A percentile compares a stretch with the other conserved stretches of the same genome.
phyloP scores from a whole-genome alignment of 2,329 filamentous ascomycete species.

The Byssothecium circinans region DNA sequence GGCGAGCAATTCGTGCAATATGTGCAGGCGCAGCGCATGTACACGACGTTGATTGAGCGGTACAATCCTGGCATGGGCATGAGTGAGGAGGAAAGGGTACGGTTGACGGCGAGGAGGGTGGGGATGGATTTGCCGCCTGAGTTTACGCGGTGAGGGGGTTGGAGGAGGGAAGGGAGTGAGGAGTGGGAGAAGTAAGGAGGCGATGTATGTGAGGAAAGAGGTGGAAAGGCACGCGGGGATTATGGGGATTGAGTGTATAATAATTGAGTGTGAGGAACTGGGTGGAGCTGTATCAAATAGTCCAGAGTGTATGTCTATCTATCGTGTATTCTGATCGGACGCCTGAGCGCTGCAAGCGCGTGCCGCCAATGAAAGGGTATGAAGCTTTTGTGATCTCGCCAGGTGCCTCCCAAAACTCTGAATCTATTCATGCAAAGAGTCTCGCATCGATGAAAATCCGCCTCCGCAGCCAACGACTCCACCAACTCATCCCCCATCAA shows the following conservation, averaged over 20 bases:
- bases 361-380: slow-evolving; percentile 20
- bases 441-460: too few relatives aligned
- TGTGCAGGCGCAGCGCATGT: slow-evolving; percentile 80
- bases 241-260: slow-evolving; percentile 1
- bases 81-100: slow-evolving; percentile 79
- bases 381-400: slow-evolving; percentile 17
- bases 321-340: background rate
- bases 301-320: background rate
- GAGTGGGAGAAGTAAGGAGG: background rate
- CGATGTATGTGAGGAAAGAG: background rate
- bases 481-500: background rate
- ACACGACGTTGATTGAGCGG: slow-evolving; percentile 78
- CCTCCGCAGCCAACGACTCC: too few relatives aligned
- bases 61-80: slow-evolving; percentile 94
- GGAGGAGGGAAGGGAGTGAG: background rate
- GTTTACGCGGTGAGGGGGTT: slow-evolving; percentile 31
- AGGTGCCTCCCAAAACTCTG: background rate
- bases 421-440: background rate
- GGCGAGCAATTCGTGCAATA: slow-evolving; percentile 82
- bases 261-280: background rate
- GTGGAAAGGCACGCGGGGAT: background rate
- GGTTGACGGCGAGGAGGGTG: slow-evolving; percentile 81
- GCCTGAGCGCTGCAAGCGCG: slow-evolving; percentile 2
- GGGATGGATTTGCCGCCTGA: slow-evolving; percentile 85
- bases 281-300: too few relatives aligned